Evolutionary conservation across 805 yeast genomes (phyloP).

Genomic region (Nakazawaea molendinolei): DNA sequence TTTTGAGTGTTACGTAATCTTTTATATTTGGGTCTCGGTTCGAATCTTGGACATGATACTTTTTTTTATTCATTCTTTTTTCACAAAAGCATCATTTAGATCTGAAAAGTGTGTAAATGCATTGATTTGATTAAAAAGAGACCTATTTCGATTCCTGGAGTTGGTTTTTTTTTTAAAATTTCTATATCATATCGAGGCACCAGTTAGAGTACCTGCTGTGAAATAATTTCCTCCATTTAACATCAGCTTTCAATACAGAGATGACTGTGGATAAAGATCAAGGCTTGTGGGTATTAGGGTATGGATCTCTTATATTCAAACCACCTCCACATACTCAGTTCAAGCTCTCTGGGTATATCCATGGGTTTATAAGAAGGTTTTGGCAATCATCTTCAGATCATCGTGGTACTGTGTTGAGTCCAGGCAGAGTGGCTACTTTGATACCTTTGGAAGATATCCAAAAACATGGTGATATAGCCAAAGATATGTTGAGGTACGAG

Average conservation of each 20-base stretch:
- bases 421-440: constrained; percentile 86
- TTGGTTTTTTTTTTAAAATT: no score
- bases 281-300: constrained; percentile 79
- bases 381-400: constrained; percentile 93
- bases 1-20: background rate
- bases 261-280: constrained; percentile 9
- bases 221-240: no score
- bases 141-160: no score
- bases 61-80: no score
- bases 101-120: background rate
- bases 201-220: no score
- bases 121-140: no score
- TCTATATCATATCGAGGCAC: no score
- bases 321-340: constrained; percentile 73
- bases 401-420: constrained; percentile 78
- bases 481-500: constrained; percentile 31
- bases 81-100: no score
- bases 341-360: constrained; percentile 64
- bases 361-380: constrained; percentile 74
- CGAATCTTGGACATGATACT: no score
- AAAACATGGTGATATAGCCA: constrained; percentile 29
- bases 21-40: no score
- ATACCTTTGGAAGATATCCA: constrained; percentile 53
- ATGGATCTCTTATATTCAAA: constrained; percentile 83
- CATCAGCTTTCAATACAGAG: no score